Base-by-base conservation (phyloP, 352 stramenopile species). In the Phytophthora tubulina region DNA sequence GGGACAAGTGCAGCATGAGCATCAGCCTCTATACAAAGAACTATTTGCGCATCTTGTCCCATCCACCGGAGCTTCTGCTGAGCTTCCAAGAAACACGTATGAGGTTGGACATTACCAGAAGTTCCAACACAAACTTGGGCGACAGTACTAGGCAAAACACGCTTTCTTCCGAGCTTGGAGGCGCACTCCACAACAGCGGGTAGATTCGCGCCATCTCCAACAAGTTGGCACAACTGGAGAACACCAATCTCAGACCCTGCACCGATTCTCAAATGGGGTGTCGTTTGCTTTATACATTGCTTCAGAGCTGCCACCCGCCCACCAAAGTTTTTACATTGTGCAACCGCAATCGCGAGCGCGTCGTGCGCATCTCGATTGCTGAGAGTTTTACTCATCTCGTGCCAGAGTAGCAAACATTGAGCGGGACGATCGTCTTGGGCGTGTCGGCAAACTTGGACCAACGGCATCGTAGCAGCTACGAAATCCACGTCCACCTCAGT, bases 51-150 rank as follows among this genome's bases (percentile, higher is more conserved):
- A 1, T 70, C 39, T 32, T 62, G 50, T 31, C 83, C 66, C 75
- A 93, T 89, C 83, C 83, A 90, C 0, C 75, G 62, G 0, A 90
- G 79, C 33, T 80, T 75, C 10, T 79, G 76, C 15, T 77, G 70
- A 0, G 80, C 79, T 51, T 78, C 73, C 8, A 89, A 42, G 17
- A 86, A 80, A 32, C 83, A 93, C 6, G 31, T 49, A 33, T 88
- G 73, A 0, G 83, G 80, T 8, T 55, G 67, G 11, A 56, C 1
- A 41, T 21, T n/a, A 7, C n/a, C 31, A 2, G 49, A 55, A 1
- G 60, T 63, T 15, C 31, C 59, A 11, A 73, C 73, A 51, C 86
- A 93, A 8, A 84, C 57, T 21, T 68, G 61, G 5, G 67, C 64
- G 17, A 85, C 71, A 45, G 58, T 66, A 32, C 14, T 51, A 21